Evolutionary conservation across 192 early-diverging fungal species (phyloP).

Genomic region (Backusella westeae): DNA sequence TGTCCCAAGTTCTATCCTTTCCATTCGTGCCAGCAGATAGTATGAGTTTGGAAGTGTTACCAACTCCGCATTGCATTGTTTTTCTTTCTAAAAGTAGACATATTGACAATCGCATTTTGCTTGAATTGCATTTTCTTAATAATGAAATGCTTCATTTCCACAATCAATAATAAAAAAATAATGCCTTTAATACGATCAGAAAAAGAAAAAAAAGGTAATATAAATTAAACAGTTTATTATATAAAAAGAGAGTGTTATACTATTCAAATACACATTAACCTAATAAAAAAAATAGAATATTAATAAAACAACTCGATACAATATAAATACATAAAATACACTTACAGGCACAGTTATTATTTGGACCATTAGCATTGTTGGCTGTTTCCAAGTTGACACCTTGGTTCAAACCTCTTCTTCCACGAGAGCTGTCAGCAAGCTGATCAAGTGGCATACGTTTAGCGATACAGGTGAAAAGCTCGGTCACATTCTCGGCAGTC

Average conservation of each 20-base stretch:
- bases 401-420: not conserved
- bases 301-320: not conserved
- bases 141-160: too few species aligned
- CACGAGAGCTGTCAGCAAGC: slow-evolving; percentile 7
- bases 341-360: slow-evolving; percentile 20
- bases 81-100: too few species aligned
- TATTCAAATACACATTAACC: not conserved
- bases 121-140: too few species aligned
- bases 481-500: slow-evolving; percentile 52
- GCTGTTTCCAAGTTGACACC: slow-evolving; percentile 12
- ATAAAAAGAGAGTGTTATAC: not conserved
- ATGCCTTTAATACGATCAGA: not conserved
- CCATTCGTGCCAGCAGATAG: too few species aligned
- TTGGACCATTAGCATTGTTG: not conserved
- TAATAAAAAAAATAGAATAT: not conserved
- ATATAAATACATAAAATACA: not conserved
- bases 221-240: not conserved
- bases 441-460: slow-evolving; percentile 21
- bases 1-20: not conserved
- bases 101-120: too few species aligned
- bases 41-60: not conserved
- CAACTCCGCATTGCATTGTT: not conserved
- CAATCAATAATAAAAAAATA: too few species aligned
- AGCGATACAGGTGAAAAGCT: slow-evolving; percentile 54
- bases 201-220: not conserved